Percentiles rank a stretch among this genome's conserved stretches.
Conservation (phyloP, 768 basidiomycete species). For the Mycena latifolia region DNA sequence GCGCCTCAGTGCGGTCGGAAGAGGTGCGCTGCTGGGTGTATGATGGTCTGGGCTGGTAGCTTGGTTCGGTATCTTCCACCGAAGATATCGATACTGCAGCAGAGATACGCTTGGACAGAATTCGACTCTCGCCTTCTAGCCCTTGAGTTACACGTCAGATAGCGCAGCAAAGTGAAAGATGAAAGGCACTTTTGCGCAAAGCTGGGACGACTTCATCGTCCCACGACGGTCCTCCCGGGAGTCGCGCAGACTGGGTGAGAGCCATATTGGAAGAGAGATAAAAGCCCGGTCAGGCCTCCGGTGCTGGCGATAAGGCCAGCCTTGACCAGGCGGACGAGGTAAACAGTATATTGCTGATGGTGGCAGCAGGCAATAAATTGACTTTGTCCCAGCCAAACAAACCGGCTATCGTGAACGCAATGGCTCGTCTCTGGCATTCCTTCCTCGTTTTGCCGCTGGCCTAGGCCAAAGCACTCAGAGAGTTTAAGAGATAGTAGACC, state of each 20-base stretch:
- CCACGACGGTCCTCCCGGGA: conserved; percentile 49
- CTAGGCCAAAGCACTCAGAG: no score
- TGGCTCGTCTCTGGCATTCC: no score
- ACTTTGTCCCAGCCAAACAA: conserved; percentile 12
- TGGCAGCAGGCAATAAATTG: conserved; percentile 1
- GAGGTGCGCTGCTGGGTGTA: conserved; percentile 39
- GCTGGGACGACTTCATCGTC: conserved; percentile 71
- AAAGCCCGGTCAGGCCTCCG: conserved; percentile 7
- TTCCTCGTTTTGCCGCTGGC: no score
- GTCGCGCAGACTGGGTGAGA: conserved; percentile 31
- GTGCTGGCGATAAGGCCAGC: conserved; percentile 19
- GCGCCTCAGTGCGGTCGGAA: conserved; percentile 45
- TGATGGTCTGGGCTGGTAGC: conserved; percentile 49
- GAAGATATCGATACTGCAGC: conserved; percentile 73
- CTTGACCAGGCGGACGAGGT: not conserved
- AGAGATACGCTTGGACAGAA: conserved; percentile 83
- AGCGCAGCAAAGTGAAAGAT: conserved; percentile 7
- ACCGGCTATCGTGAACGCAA: not conserved
- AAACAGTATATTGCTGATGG: conserved; percentile 20
- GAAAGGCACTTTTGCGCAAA: conserved; percentile 61
- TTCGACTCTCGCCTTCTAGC: conserved; percentile 83
- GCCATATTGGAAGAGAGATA: conserved; percentile 16
- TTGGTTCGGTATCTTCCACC: conserved; percentile 61
- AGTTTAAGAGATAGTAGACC: no score
- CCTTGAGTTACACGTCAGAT: conserved; percentile 57